Evolutionary conservation across 1,139 yeast genomes (phyloP), one percentile per base, ranked within the genome.

Genomic region (Candida sanyaensis): DNA sequence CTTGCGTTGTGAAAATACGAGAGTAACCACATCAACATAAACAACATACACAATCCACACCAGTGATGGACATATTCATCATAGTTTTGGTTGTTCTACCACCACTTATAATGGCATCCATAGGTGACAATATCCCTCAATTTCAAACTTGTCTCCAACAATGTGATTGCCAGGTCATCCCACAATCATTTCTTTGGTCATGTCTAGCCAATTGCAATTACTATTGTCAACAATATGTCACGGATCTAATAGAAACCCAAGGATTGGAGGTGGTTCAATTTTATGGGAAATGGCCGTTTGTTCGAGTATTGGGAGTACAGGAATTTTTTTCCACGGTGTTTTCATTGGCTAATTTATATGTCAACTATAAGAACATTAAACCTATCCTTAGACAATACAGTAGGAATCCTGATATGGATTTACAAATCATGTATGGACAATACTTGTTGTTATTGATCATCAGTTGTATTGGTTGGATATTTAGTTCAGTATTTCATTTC

Each of bases 201-300:
- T 75, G 79, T 53, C 51, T 45, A 1, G 64, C 67, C 51, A 73
- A 75, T 49, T 75, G 80, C 55, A 62, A 65, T 48, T 75, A 75
- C 54, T 67, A 72, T 48, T 75, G 80, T 53, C 75, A 66, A 51
- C 79, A 72, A 50, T 51, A 64, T 10, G 56, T 74, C 31, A 70
- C 76, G 4, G 56, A 62, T 30, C 53, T 53, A 27, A 54, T 77
- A 31, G 45, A 50, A 21, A 27, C 28, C 6, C 39, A 48, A 0
- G 63, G 64, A 2, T 52, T 56, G 11, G 63, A 64, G 2, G 60
- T 70, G 60, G 76, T 74, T 10, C 77, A 75, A 50, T 75, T 73
- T 51, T 63, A 65, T 48, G 80, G 80, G 7, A 75, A 75, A 52
- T 75, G 80, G 80, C 80, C 80, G 3, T 75, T 75, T 50, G 50